phyloP scores from a whole-genome alignment of 2,329 filamentous ascomycete species.

The Xylariales sp. region DNA sequence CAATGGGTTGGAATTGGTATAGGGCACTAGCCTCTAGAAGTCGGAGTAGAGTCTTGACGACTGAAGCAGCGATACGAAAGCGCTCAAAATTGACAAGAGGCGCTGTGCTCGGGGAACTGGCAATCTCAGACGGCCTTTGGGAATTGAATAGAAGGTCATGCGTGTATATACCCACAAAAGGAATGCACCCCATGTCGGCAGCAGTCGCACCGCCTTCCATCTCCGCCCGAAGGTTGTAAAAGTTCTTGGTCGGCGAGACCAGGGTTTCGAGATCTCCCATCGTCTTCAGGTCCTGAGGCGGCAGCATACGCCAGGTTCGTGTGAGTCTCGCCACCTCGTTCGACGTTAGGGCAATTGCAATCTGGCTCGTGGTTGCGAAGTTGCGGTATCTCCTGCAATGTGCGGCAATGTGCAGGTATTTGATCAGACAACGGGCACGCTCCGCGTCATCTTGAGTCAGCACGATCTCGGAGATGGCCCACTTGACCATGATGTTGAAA shows the following conservation, averaged over 20 bases:
- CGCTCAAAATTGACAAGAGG: conserved; percentile 80
- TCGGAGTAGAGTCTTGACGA: conserved; percentile 74
- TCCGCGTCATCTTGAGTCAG: conserved; percentile 69
- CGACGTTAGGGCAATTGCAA: conserved; percentile 71
- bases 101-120: conserved; percentile 59
- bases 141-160: conserved; percentile 80
- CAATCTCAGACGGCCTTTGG: conserved; percentile 71
- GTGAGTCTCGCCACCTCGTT: conserved; percentile 65
- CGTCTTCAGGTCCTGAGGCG: conserved; percentile 58
- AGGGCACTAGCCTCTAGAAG: conserved; percentile 74
- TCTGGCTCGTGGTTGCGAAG: conserved; percentile 78
- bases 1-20: conserved; percentile 69
- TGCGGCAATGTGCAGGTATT: conserved; percentile 75
- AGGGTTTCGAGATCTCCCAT: conserved; percentile 66
- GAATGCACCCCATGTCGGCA: conserved; percentile 68
- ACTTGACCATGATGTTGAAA: conserved; percentile 86
- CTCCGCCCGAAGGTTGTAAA: conserved; percentile 69
- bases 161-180: conserved; percentile 79
- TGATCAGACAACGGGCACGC: conserved; percentile 70
- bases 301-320: conserved; percentile 68
- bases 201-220: conserved; percentile 63
- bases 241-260: conserved; percentile 74
- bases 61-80: conserved; percentile 68
- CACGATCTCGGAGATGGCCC: conserved; percentile 75
- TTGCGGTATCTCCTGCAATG: conserved; percentile 74